Percentiles rank a stretch among this genome's conserved stretches.
Evolutionary conservation across 768 basidiomycete species (phyloP).

Genomic region (Coprinellus aureogranulatus): DNA sequence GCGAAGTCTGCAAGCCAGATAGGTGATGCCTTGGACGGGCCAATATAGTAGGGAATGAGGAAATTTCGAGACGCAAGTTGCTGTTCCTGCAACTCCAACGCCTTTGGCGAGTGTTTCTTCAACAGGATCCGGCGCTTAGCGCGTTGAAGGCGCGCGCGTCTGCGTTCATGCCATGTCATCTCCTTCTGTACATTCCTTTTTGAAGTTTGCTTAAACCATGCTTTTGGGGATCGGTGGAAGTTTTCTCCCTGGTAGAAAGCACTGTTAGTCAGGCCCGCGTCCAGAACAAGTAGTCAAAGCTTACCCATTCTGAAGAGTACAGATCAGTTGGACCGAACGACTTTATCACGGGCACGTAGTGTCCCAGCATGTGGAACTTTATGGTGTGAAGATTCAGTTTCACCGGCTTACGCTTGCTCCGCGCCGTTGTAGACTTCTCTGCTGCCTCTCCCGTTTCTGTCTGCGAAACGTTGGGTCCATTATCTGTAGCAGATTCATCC

Average conservation of each 20-base stretch:
- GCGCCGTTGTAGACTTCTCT: no score
- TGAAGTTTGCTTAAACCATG: slow-evolving; percentile 32
- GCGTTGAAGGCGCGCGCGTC: background rate
- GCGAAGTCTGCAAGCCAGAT: no score
- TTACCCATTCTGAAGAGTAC: slow-evolving; percentile 39
- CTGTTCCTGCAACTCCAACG: no score
- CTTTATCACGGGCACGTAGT: slow-evolving; percentile 31
- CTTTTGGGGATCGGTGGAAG: slow-evolving; percentile 37
- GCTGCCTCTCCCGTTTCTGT: no score
- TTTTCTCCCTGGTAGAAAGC: slow-evolving; percentile 36
- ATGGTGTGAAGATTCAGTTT: slow-evolving; percentile 29
- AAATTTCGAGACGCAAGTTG: no score
- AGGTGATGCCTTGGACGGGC: no score
- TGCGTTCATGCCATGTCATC: slow-evolving; percentile 22
- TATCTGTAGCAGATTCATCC: no score
- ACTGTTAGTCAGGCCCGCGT: background rate
- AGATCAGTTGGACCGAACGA: slow-evolving; percentile 35
- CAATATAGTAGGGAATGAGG: no score
- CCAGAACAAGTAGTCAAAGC: background rate
- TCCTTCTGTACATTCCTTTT: slow-evolving; percentile 27
- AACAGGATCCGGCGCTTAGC: background rate
- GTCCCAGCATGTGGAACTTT: slow-evolving; percentile 38
- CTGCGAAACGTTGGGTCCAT: no score
- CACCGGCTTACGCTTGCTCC: no score
- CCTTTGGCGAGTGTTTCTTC: background rate